These are phyloP conservation scores for Penicillium sp. DNA, from an alignment of 2,329 filamentous ascomycete genomes.

Conservation along the genomic window DNA sequence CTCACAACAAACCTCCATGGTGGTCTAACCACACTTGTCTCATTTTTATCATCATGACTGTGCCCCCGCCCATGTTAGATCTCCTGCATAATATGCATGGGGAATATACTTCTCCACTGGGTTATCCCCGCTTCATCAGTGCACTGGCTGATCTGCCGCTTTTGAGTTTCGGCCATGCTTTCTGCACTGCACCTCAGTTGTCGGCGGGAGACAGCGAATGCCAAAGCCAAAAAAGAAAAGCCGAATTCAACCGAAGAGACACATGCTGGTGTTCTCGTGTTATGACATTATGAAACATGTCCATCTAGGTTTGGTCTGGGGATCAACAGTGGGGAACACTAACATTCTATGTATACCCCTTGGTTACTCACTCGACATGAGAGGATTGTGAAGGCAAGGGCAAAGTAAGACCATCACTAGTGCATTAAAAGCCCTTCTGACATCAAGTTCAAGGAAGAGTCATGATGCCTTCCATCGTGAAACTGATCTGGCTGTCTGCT, in stretches of 20 bases:
- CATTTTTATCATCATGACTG: neutral
- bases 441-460: neutral
- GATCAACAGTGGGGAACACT: neutral
- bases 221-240: neutral
- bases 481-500: conserved; percentile 5
- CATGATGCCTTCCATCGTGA: conserved; percentile 5
- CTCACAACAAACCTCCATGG: neutral
- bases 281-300: neutral
- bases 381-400: neutral
- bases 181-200: neutral
- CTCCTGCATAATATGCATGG: neutral
- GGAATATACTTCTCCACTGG: neutral
- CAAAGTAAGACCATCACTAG: neutral
- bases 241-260: too few relatives aligned
- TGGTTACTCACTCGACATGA: neutral
- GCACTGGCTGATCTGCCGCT: neutral
- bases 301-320: neutral
- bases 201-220: neutral
- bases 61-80: neutral
- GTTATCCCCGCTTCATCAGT: neutral
- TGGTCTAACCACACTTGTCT: neutral
- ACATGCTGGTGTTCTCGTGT: neutral
- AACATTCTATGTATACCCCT: neutral
- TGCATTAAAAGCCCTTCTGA: neutral
- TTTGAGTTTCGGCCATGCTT: neutral